phyloP scores from a whole-genome alignment of 1,139 yeast species.

The Barnettozyma hawaiiensis region DNA sequence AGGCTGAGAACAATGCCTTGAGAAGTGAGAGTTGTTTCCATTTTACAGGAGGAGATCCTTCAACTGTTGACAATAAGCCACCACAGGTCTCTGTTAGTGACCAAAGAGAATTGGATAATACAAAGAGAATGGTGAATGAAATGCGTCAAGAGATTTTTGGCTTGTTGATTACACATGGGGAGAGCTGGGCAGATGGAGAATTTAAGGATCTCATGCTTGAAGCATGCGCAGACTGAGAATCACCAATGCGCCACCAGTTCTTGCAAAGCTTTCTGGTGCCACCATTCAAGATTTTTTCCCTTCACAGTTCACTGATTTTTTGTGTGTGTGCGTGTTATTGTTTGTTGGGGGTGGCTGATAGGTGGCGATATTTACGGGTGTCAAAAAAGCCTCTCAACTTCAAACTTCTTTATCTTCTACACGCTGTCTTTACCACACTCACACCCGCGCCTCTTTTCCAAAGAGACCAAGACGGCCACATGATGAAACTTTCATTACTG shows the following conservation, averaged over 20 bases:
- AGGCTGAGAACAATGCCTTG: constrained; percentile 1
- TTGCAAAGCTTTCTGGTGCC: too few species aligned
- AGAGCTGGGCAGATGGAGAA: constrained; percentile 26
- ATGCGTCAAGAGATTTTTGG: constrained; percentile 29
- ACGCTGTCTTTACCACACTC: too few species aligned
- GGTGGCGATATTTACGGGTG: constrained; percentile 5
- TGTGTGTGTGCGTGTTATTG: not conserved
- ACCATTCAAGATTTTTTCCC: too few species aligned
- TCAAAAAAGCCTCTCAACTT: too few species aligned
- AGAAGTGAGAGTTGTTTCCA: constrained; percentile 6
- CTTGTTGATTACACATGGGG: constrained; percentile 24
- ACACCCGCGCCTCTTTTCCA: too few species aligned
- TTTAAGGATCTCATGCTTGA: constrained; percentile 28
- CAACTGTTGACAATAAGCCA: not conserved
- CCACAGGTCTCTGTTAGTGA: not conserved
- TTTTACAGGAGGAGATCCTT: not conserved
- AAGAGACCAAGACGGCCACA: too few species aligned
- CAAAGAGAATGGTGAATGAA: constrained; percentile 13
- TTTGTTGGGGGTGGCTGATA: not conserved
- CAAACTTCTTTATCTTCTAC: too few species aligned
- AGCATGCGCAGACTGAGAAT: constrained; percentile 21
- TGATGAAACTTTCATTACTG: not conserved
- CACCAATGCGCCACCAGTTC: too few species aligned
- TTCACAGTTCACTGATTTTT: too few species aligned
- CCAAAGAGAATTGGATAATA: not conserved